Percentiles rank a stretch among this genome's conserved stretches.
Evolutionary conservation across 768 basidiomycete species (phyloP).

Genomic region (Mrakia hoshinonis): DNA sequence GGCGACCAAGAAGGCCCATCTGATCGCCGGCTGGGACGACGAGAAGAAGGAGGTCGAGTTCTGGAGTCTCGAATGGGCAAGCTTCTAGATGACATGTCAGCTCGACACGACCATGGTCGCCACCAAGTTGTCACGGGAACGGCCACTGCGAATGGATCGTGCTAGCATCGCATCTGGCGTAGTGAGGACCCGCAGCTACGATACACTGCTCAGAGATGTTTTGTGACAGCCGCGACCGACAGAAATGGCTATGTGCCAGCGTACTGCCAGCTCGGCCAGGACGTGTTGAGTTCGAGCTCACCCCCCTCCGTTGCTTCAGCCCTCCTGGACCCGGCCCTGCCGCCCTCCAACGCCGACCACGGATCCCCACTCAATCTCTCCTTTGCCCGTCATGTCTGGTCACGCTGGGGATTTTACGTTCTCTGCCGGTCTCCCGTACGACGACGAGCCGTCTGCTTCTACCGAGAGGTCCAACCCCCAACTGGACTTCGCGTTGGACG

Average conservation of each 20-base stretch:
- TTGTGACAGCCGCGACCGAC: too few species aligned
- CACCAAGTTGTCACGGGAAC: too few species aligned
- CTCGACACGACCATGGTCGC: too few species aligned
- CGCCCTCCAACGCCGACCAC: neutral
- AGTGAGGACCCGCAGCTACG: too few species aligned
- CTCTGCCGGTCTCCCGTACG: constrained; percentile 14
- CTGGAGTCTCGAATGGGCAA: constrained; percentile 43
- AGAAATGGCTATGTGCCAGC: too few species aligned
- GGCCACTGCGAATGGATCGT: too few species aligned
- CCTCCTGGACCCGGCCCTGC: too few species aligned
- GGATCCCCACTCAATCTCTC: neutral
- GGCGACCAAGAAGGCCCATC: constrained; percentile 90
- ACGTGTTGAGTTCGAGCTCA: too few species aligned
- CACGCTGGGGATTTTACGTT: constrained; percentile 9
- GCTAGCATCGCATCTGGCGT: too few species aligned
- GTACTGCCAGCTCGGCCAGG: too few species aligned
- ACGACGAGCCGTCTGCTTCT: neutral
- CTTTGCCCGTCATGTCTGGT: neutral
- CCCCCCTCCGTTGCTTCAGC: too few species aligned
- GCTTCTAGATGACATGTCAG: constrained; percentile 32
- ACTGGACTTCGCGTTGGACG: constrained; percentile 8
- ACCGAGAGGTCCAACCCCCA: neutral
- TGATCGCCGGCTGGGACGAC: constrained; percentile 82
- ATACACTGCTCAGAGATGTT: too few species aligned
- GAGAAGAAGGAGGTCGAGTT: constrained; percentile 36